Evolutionary conservation across 2,329 filamentous ascomycete genomes (phyloP), one percentile per base, ranked within the genome.

Genomic region (Phoma sp.): DNA sequence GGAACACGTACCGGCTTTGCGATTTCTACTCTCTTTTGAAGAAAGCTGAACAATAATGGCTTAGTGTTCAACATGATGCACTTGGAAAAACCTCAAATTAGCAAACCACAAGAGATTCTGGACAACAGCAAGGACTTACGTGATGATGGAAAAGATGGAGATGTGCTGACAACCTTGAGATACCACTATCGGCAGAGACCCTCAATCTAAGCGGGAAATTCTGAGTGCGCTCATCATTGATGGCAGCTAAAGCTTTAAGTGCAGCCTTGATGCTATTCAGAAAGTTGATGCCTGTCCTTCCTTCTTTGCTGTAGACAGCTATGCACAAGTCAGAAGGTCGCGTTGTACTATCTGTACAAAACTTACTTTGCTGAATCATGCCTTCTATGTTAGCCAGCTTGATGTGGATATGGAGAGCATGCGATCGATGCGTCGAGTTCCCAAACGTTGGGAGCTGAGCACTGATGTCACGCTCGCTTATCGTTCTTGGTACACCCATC

Each of bases 321-420:
- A 6, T 17, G 10, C n/a, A n/a, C n/a, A n/a, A n/a, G n/a, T n/a
- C n/a, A n/a, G n/a, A n/a, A n/a, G n/a, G n/a, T n/a, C n/a, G n/a
- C n/a, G n/a, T n/a, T n/a, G n/a, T n/a, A n/a, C n/a, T n/a, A n/a
- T n/a, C n/a, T n/a, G n/a, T n/a, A n/a, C n/a, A n/a, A n/a, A n/a
- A 29, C 28, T 32, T n/a, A 42, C 39, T 42, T 23, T 42, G 39
- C 11, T 42, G 39, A 7, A 42, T 42, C 39, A 42, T 42, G 15
- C 39, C 39, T 32, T 42, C 39, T 7, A 42, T 42, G 17, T 42
- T 32, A 11, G 39, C 39, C 11, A 42, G 28, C 18, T 23, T 42
- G 25, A 42, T 42, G 15, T 42, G 39, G 2, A 42, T 42, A 11
- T 42, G 39, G 11, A 42, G 28, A 30, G 39, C 39, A n/a, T 32